Evolutionary conservation across 1,139 yeast species (phyloP).

Genomic region (Candida tropicalis): DNA sequence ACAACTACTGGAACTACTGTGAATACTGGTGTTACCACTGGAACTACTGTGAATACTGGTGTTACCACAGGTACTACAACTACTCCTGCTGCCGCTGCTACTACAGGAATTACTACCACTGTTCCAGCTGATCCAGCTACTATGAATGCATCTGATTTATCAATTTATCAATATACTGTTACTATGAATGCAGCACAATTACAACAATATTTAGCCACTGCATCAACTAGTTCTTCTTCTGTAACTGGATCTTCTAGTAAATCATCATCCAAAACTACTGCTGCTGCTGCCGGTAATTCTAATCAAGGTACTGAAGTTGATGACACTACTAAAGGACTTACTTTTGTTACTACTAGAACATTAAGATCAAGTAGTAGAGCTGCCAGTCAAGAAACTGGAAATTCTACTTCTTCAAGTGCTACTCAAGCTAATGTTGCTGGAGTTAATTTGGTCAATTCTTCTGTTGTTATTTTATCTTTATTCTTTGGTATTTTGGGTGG

Average conservation of each 20-base stretch:
- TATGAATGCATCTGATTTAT: slow-evolving; percentile 16
- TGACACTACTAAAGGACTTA: slow-evolving; percentile 11
- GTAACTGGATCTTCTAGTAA: slow-evolving; percentile 16
- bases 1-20: slow-evolving; percentile 17
- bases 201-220: slow-evolving; percentile 16
- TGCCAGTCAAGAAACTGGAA: slow-evolving; percentile 4
- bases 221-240: slow-evolving; percentile 15
- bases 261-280: slow-evolving; percentile 8
- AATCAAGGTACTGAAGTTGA: slow-evolving; percentile 5
- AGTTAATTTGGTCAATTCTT: slow-evolving; percentile 4
- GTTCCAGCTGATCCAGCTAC: slow-evolving; percentile 16
- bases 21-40: slow-evolving; percentile 16
- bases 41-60: slow-evolving; percentile 14
- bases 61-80: slow-evolving; percentile 10
- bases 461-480: slow-evolving; percentile 6
- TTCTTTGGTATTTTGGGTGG: slow-evolving; percentile 9
- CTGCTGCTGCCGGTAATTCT: slow-evolving; percentile 11
- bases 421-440: slow-evolving; percentile 12
- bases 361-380: slow-evolving; percentile 12
- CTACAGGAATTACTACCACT: slow-evolving; percentile 8
- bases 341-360: slow-evolving; percentile 18
- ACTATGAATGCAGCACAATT: slow-evolving; percentile 19
- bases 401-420: slow-evolving; percentile 5
- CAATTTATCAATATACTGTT: slow-evolving; percentile 15
- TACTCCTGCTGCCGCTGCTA: neutral